Evolutionary conservation across 208 protist genomes (phyloP).

Genomic region (Trichomonas gallinae): DNA sequence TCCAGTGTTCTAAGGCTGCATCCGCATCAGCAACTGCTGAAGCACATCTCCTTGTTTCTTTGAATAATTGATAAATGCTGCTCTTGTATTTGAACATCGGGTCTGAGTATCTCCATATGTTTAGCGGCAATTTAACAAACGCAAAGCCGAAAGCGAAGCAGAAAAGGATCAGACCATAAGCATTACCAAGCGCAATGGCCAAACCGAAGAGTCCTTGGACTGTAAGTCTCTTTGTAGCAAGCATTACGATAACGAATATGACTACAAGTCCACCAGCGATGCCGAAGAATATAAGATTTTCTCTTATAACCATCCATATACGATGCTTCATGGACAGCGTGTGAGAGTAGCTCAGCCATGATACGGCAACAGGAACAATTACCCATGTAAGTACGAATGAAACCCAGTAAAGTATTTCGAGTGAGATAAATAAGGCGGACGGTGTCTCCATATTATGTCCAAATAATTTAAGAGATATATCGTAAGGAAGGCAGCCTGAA

Average conservation of each 20-base stretch:
- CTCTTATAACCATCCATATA: not conserved
- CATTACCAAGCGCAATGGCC: not conserved
- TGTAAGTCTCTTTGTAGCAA: not conserved
- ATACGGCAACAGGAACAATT: not conserved
- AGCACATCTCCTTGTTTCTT: not conserved
- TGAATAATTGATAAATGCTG: not conserved
- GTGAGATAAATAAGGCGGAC: not conserved
- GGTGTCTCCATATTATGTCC: not conserved
- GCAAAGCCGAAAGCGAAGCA: not conserved
- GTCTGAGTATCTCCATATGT: not conserved
- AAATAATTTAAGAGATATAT: not conserved
- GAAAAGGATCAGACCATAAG: not conserved
- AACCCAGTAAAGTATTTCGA: not conserved
- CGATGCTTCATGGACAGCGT: not conserved
- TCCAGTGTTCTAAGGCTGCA: not conserved
- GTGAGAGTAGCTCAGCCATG: not conserved
- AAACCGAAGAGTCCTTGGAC: not conserved
- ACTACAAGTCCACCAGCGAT: not conserved
- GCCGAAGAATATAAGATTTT: conserved; percentile 12
- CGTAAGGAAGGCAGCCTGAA: not conserved
- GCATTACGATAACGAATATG: not conserved
- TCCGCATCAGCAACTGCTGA: not conserved
- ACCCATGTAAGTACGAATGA: not conserved
- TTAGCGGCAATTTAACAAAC: not conserved
- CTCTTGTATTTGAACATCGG: not conserved